Base-by-base conservation (phyloP, 2,329 filamentous ascomycete genomes). In the Piedraia hortae region DNA sequence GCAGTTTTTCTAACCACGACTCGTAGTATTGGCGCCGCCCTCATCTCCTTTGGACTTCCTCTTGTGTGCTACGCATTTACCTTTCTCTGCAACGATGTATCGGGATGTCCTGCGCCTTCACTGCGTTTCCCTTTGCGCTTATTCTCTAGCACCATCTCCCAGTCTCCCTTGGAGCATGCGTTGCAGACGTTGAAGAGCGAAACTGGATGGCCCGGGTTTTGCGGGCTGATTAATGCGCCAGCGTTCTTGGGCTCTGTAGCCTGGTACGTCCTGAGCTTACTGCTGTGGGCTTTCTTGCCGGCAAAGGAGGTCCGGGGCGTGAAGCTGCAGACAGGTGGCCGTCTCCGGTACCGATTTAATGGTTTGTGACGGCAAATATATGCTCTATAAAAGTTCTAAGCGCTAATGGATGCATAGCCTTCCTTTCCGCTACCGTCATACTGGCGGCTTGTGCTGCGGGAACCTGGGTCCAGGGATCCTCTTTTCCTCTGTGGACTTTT, bases 11-110 rank as follows among this genome's bases (percentile, higher is more conserved):
- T 16, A 14, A 10, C 14, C 21, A 15, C 13, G 13, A 23, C 22
- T 23, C 12, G 18, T 10, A 21, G 23, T 4, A 21, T 68, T 18
- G 80, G 78, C 25, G 75, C 73, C 16, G 61, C 69, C 28, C 59
- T 50, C 28, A 74, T 93, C 38, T 72, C 72, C 5, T 69, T 88
- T 36, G 67, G 68, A 25, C 62, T 91, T 1, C 82, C 82, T 0
- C 28, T 78, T 18, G 56, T 80, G 31, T 61, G 77, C 34, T 89
- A 85, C 48, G 42, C 66, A 35, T 69, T 82, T 40, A 59, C 67
- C 20, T 89, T 91, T 41, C 54, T 70, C 36, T 91, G 82, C 58
- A 93, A 91, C 50, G 80, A 93, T 44, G 54, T 88, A 31, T 70
- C 75, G 5, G 82, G 85, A 26, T 93, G 85, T 41, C 85, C 82